Percentiles rank a stretch among this genome's conserved stretches.
These are phyloP conservation scores for Rhazya stricta DNA, from an alignment of 257 asterid species.

Conservation along the genomic window DNA sequence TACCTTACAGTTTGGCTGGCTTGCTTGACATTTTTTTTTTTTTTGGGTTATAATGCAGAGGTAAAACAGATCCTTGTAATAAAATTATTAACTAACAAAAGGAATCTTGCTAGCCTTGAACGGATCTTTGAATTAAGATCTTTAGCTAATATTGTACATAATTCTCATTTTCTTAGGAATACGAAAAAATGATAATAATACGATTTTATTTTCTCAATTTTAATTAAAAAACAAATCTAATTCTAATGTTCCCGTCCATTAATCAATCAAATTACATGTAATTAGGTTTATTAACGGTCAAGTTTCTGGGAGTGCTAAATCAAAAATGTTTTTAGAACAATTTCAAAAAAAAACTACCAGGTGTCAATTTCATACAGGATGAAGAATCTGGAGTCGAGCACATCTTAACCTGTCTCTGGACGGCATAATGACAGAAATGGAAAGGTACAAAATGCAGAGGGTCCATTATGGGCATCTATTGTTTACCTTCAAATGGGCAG, in stretches of 20 bases:
- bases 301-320: too few species aligned
- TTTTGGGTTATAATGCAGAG: too few species aligned
- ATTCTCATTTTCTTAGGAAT: too few species aligned
- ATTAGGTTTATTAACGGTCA: neutral
- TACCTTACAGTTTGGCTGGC: too few species aligned
- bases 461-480: neutral
- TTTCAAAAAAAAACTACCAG: neutral
- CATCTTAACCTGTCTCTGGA: slow-evolving; percentile 1
- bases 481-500: neutral
- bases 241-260: too few species aligned
- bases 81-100: too few species aligned
- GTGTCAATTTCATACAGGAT: neutral
- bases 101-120: neutral
- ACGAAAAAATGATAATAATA: too few species aligned
- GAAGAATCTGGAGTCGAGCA: neutral
- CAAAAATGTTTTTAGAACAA: neutral
- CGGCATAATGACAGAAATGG: neutral
- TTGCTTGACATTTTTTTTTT: too few species aligned
- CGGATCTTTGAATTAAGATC: neutral
- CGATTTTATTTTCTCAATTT: too few species aligned
- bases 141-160: slow-evolving; percentile 9
- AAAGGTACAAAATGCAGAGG: neutral
- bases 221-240: too few species aligned
- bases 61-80: too few species aligned
- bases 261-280: neutral